These are phyloP conservation scores for Venturia carpophila DNA, from an alignment of 2,329 filamentous ascomycete species.

Conservation along the genomic window DNA sequence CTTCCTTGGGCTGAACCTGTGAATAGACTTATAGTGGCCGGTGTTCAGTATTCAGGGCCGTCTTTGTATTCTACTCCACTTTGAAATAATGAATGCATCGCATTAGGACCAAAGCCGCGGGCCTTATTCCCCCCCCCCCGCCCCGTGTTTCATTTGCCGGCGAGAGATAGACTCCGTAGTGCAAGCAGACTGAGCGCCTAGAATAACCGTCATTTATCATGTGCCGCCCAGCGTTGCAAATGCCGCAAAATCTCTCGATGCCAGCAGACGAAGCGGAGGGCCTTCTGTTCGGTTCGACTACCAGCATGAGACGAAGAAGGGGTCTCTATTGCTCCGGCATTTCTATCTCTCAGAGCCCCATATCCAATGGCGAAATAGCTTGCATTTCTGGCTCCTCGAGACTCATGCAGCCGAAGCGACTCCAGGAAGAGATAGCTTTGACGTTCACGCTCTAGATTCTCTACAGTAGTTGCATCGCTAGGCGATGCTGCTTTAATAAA, in stretches of 20 bases:
- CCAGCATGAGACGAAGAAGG: constrained; percentile 20
- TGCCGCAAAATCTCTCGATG: constrained; percentile 20
- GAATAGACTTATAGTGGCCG: constrained; percentile 3
- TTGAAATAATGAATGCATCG: constrained; percentile 13
- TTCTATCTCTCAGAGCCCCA: constrained; percentile 17
- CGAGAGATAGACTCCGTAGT: constrained; percentile 9
- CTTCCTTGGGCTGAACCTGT: constrained; percentile 7
- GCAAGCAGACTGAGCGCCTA: neutral
- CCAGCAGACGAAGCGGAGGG: constrained; percentile 21
- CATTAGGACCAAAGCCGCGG: constrained; percentile 13
- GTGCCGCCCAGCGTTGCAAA: constrained; percentile 18
- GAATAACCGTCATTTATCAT: constrained; percentile 4
- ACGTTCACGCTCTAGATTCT: constrained; percentile 20
- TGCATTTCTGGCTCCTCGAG: constrained; percentile 19
- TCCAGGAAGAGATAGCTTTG: constrained; percentile 19
- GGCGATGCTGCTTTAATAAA: constrained; percentile 21
- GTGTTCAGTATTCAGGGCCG: too few relatives aligned
- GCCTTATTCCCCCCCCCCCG: constrained; percentile 9
- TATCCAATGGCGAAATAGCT: constrained; percentile 19
- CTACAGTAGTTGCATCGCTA: constrained; percentile 19
- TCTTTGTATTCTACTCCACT: constrained; percentile 14
- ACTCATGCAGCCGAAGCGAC: constrained; percentile 21
- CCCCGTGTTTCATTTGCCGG: constrained; percentile 14
- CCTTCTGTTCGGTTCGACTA: constrained; percentile 21
- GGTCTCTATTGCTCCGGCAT: constrained; percentile 21